Conservation (phyloP, 768 basidiomycete species). For the Coprinellus micaceus region DNA sequence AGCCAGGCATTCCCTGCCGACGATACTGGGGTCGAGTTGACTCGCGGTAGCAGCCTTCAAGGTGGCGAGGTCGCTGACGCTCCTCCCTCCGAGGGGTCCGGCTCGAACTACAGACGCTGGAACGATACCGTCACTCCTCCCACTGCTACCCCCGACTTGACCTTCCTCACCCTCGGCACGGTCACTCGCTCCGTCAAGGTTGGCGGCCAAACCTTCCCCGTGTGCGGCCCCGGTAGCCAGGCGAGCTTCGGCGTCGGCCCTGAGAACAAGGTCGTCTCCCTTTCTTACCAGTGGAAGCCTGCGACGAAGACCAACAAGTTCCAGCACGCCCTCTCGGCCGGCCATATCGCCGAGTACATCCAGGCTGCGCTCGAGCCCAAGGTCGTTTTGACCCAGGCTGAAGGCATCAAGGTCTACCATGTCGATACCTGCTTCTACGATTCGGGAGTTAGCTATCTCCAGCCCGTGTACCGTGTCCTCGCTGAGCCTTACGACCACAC, state of each 20-base stretch:
- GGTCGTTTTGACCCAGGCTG: not conserved
- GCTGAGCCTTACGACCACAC: not conserved
- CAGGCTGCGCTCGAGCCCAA: not conserved
- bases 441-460: not conserved
- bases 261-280: not conserved
- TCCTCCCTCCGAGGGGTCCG: not conserved
- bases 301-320: not conserved
- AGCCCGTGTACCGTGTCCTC: slow-evolving; percentile 10
- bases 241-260: slow-evolving; percentile 5
- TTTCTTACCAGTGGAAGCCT: slow-evolving; percentile 4
- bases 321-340: not conserved
- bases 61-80: not conserved
- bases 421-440: slow-evolving; percentile 13
- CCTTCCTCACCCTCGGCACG: slow-evolving; percentile 6
- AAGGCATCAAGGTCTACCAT: slow-evolving; percentile 1
- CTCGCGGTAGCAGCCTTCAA: not conserved
- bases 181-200: not conserved
- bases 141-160: not conserved
- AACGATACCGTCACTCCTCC: not conserved
- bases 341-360: not conserved
- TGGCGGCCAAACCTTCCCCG: slow-evolving; percentile 1
- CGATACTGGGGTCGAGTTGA: slow-evolving; percentile 3
- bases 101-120: not conserved
- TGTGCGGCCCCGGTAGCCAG: slow-evolving; percentile 11
- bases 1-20: slow-evolving; percentile 1